Evolutionary conservation across 2,329 filamentous ascomycete genomes (phyloP).

Genomic region (Fusarium euwallaceae): DNA sequence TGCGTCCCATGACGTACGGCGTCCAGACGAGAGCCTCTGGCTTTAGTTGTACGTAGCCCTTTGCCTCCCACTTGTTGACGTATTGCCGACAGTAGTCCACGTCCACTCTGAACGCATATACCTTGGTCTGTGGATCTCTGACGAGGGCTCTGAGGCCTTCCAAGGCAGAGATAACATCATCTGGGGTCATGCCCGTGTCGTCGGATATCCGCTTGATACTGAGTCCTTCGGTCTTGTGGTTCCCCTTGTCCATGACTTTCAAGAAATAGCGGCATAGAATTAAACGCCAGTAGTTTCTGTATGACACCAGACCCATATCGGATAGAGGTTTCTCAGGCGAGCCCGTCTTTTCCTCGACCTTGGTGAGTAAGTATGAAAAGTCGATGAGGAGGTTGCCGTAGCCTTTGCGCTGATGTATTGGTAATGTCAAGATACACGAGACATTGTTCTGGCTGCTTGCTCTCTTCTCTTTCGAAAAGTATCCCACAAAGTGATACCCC

Average conservation of each 20-base stretch:
- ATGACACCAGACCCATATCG: conserved; percentile 97
- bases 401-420: conserved; percentile 96
- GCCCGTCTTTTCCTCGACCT: conserved; percentile 92
- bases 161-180: conserved; percentile 94
- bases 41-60: conserved; percentile 88
- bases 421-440: conserved; percentile 94
- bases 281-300: conserved; percentile 96
- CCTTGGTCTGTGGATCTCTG: conserved; percentile 86
- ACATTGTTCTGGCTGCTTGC: conserved; percentile 97
- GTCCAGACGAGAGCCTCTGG: conserved; percentile 90
- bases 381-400: conserved; percentile 98
- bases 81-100: conserved; percentile 88
- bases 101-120: conserved; percentile 91
- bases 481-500: conserved; percentile 97
- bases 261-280: conserved; percentile 88
- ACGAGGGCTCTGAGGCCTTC: conserved; percentile 92
- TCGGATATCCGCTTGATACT: conserved; percentile 81
- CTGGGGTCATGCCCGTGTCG: conserved; percentile 93
- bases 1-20: conserved; percentile 94
- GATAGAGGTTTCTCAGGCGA: conserved; percentile 97
- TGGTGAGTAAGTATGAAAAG: conserved; percentile 96
- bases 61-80: conserved; percentile 88
- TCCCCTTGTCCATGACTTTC: conserved; percentile 53
- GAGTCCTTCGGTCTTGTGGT: conserved; percentile 61
- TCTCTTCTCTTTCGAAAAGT: conserved; percentile 98